Evolutionary conservation across 495 filamentous ascomycete species (phyloP).

Genomic region (Antarctomyces pellizariae): DNA sequence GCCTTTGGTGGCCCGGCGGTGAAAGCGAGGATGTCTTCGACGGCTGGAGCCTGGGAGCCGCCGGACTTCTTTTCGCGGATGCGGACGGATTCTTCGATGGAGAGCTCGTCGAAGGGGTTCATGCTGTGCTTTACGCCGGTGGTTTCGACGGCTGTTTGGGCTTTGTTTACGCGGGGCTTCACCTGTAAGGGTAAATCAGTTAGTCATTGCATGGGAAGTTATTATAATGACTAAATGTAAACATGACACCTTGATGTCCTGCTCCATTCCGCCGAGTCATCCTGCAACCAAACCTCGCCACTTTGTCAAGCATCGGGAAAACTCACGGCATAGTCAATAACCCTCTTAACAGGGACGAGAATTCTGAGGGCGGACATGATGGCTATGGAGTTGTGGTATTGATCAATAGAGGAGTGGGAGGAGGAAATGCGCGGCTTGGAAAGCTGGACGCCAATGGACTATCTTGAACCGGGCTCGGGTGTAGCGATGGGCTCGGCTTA

Average conservation of each 20-base stretch:
- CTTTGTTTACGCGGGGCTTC: slow-evolving; percentile 93
- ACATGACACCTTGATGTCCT: slow-evolving; percentile 1
- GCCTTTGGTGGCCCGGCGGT: slow-evolving; percentile 72
- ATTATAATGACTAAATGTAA: not conserved
- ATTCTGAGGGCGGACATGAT: slow-evolving; percentile 72
- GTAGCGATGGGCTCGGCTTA: too few relatives aligned
- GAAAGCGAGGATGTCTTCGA: slow-evolving; percentile 78
- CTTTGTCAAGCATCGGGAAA: slow-evolving; percentile 4
- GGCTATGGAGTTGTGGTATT: too few relatives aligned
- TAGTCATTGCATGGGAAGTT: slow-evolving; percentile 1
- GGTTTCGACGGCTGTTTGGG: slow-evolving; percentile 83
- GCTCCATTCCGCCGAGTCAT: not conserved
- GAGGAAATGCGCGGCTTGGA: slow-evolving; percentile 3
- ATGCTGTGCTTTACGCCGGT: slow-evolving; percentile 84
- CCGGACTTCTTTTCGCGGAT: slow-evolving; percentile 54
- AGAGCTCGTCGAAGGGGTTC: slow-evolving; percentile 98
- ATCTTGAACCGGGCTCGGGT: too few relatives aligned
- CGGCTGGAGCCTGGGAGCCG: too few relatives aligned
- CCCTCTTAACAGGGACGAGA: slow-evolving; percentile 87
- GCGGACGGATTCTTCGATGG: slow-evolving; percentile 82
- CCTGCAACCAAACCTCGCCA: slow-evolving; percentile 1
- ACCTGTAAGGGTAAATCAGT: slow-evolving; percentile 27
- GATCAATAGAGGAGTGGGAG: slow-evolving; percentile 4
- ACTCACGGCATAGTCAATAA: slow-evolving; percentile 95
- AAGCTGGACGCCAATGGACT: slow-evolving; percentile 3